Percentiles rank a stretch among this genome's conserved stretches.
These are phyloP conservation scores for Gossypium rotundifolium DNA, from an alignment of 345 rosid species.

Conservation along the genomic window DNA sequence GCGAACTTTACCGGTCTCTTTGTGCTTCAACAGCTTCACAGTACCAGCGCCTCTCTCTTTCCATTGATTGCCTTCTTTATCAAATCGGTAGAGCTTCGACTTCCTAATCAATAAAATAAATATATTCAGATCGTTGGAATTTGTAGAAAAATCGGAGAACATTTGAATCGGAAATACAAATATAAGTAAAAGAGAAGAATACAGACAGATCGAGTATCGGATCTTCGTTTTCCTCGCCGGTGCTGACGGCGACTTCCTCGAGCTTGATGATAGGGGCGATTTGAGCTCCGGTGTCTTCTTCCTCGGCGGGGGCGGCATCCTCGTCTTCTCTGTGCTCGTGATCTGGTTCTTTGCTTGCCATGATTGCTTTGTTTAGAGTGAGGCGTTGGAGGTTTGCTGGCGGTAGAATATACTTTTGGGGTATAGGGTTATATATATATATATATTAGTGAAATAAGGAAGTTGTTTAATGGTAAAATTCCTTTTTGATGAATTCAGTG, in stretches of 20 bases:
- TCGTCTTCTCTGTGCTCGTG: slow-evolving; percentile 57
- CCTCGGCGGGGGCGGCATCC: slow-evolving; percentile 59
- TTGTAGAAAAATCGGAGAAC: neutral
- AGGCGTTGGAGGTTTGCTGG: neutral
- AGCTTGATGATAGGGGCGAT: slow-evolving; percentile 77
- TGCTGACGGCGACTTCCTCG: slow-evolving; percentile 68
- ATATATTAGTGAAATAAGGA: neutral
- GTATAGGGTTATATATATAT: slow-evolving; percentile 1
- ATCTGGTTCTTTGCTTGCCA: slow-evolving; percentile 58
- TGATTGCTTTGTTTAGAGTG: slow-evolving; percentile 7
- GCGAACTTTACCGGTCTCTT: slow-evolving; percentile 63
- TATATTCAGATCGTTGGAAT: neutral
- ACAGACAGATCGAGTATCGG: slow-evolving; percentile 71
- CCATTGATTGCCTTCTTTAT: slow-evolving; percentile 82
- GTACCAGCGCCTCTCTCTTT: slow-evolving; percentile 96
- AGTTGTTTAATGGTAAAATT: neutral
- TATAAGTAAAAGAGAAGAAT: neutral
- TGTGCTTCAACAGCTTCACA: slow-evolving; percentile 82
- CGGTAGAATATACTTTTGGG: neutral
- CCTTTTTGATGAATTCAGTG: neutral
- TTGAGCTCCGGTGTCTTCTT: slow-evolving; percentile 93
- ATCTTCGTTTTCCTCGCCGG: slow-evolving; percentile 90
- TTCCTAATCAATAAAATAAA: slow-evolving; percentile 37
- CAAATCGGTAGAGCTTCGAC: slow-evolving; percentile 77
- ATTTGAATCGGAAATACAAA: neutral